Percentiles rank a stretch among this genome's conserved stretches.
phyloP scores from a whole-genome alignment of 2,329 filamentous ascomycete genomes.

The Cercospora citrullina region DNA sequence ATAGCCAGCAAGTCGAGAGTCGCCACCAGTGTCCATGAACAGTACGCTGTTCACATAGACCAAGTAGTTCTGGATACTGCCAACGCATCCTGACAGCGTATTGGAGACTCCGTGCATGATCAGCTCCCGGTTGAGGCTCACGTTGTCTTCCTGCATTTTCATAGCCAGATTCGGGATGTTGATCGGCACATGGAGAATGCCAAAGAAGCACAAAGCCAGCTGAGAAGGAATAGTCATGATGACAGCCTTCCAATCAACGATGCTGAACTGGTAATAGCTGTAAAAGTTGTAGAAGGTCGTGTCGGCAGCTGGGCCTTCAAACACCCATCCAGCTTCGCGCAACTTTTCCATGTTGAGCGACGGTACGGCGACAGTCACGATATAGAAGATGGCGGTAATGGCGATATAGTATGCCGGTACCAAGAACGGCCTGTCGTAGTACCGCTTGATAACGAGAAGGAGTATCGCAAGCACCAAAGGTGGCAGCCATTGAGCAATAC shows the following conservation, averaged over 20 bases:
- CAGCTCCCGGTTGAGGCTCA: slow-evolving; percentile 86
- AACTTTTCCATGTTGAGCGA: slow-evolving; percentile 66
- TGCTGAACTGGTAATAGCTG: slow-evolving; percentile 69
- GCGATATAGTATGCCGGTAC: slow-evolving; percentile 82
- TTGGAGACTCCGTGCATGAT: slow-evolving; percentile 94
- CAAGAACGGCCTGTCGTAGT: slow-evolving; percentile 78
- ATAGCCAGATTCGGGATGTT: slow-evolving; percentile 93
- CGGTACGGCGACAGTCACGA: slow-evolving; percentile 70
- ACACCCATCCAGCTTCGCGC: slow-evolving; percentile 82
- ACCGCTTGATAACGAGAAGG: slow-evolving; percentile 74
- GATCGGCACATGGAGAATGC: slow-evolving; percentile 94
- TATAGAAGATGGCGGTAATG: slow-evolving; percentile 76
- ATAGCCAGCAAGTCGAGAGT: slow-evolving; percentile 80
- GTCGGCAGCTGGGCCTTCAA: slow-evolving; percentile 76
- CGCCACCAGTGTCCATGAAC: slow-evolving; percentile 89
- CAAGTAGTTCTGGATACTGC: slow-evolving; percentile 93
- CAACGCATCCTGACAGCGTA: slow-evolving; percentile 78
- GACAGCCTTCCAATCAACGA: slow-evolving; percentile 79
- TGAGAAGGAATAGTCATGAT: slow-evolving; percentile 86
- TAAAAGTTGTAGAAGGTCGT: slow-evolving; percentile 99
- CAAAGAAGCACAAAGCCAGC: slow-evolving; percentile 96
- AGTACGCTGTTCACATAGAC: slow-evolving; percentile 98
- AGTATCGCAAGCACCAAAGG: slow-evolving; percentile 74
- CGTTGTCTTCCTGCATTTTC: slow-evolving; percentile 86
- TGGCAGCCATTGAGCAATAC: slow-evolving; percentile 77